Conservation (phyloP, 202 grass and related monocot species). For the Zizania palustris region DNA sequence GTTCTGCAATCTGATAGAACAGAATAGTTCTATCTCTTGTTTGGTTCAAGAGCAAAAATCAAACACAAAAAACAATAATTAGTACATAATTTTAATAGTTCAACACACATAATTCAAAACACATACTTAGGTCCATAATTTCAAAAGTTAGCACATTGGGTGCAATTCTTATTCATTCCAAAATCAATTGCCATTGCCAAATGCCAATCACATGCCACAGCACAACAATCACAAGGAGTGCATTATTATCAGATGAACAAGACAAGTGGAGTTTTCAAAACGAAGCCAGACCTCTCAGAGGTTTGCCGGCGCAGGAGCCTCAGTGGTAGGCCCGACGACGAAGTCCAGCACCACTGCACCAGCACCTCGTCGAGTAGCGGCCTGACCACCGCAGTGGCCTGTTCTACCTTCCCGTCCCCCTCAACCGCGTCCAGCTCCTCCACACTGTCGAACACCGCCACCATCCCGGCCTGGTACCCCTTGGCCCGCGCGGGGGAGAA, state of each 20-base stretch:
- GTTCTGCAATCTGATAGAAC: too few species aligned
- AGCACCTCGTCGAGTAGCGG: slow-evolving; percentile 74
- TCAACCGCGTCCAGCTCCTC: slow-evolving; percentile 79
- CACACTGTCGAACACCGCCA: slow-evolving; percentile 65
- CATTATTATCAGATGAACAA: slow-evolving; percentile 36
- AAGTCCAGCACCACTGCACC: slow-evolving; percentile 91
- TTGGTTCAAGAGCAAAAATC: too few species aligned
- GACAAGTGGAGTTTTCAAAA: neutral
- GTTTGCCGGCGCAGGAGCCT: slow-evolving; percentile 48
- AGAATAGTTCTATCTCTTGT: too few species aligned
- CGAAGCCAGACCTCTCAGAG: slow-evolving; percentile 52
- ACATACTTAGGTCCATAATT: too few species aligned
- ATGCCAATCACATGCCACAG: neutral
- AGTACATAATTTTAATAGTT: too few species aligned
- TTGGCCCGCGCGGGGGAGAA: slow-evolving; percentile 87
- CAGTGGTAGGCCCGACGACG: slow-evolving; percentile 34
- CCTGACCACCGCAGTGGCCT: slow-evolving; percentile 69
- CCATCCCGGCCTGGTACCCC: slow-evolving; percentile 76
- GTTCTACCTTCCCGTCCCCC: slow-evolving; percentile 58
- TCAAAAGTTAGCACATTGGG: too few species aligned
- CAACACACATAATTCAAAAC: too few species aligned
- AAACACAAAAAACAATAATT: too few species aligned
- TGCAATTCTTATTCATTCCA: slow-evolving; percentile 24
- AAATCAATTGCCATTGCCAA: neutral
- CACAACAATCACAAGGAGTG: slow-evolving; percentile 14